Conservation (phyloP, 371 early-diverging fungal genomes). For the Fennellomyces sp. region DNA sequence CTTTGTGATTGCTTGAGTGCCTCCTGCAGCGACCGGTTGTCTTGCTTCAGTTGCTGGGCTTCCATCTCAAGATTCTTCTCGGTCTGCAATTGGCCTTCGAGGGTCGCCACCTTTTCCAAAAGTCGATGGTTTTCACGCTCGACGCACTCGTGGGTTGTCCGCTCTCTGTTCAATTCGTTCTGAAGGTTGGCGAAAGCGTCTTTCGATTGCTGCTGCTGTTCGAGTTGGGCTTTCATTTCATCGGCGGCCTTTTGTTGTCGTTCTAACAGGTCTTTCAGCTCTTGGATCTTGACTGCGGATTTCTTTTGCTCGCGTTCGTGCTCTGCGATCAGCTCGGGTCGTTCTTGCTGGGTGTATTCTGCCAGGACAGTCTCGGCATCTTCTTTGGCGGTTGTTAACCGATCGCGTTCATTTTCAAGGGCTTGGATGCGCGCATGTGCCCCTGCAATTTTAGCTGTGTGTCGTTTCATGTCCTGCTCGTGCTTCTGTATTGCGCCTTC, state of each 20-base stretch:
- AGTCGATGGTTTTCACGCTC: background rate
- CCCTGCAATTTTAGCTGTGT: slow-evolving; percentile 13
- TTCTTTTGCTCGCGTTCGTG: background rate
- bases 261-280: background rate
- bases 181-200: background rate
- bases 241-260: no score
- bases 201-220: background rate
- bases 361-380: slow-evolving; percentile 32
- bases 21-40: slow-evolving; percentile 13
- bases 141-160: background rate
- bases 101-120: background rate
- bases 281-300: slow-evolving; percentile 29
- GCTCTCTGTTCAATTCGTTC: no score
- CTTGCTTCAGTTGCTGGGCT: background rate
- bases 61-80: background rate
- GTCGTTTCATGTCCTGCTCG: slow-evolving; percentile 23
- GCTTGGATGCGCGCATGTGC: slow-evolving; percentile 19
- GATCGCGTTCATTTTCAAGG: slow-evolving; percentile 27
- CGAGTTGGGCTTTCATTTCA: no score
- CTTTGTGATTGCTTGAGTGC: slow-evolving; percentile 19
- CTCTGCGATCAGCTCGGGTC: background rate
- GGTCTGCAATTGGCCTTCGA: background rate
- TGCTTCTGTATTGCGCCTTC: slow-evolving; percentile 19
- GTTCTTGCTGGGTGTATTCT: slow-evolving; percentile 18
- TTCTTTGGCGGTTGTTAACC: slow-evolving; percentile 5